Evolutionary conservation across 2,329 filamentous ascomycete species (phyloP).

Genomic region (Leptodontidium sp.): DNA sequence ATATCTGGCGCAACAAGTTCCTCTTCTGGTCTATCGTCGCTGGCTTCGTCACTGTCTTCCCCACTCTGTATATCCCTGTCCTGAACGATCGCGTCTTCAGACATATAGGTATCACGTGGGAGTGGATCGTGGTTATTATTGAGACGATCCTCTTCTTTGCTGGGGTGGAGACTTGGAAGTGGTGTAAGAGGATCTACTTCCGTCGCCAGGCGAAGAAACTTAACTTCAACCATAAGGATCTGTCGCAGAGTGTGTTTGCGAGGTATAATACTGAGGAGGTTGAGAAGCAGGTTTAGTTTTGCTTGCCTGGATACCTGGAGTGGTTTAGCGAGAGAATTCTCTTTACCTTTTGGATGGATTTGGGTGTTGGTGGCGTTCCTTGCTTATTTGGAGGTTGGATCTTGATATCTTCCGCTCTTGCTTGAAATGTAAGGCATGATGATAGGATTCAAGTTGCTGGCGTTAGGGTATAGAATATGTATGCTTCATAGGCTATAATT

Average conservation of each 20-base stretch:
- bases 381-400: neutral
- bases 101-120: conserved; percentile 71
- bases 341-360: neutral
- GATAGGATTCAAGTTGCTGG: neutral
- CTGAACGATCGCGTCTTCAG: conserved; percentile 72
- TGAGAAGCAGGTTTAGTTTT: conserved; percentile 6
- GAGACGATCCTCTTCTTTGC: conserved; percentile 67
- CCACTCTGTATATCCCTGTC: conserved; percentile 72
- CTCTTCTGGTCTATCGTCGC: conserved; percentile 70
- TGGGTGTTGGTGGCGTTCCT: conserved; percentile 7
- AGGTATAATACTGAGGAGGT: conserved; percentile 23
- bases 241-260: conserved; percentile 19
- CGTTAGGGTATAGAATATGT: neutral
- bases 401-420: neutral
- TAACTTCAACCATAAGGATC: conserved; percentile 1
- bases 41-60: conserved; percentile 65
- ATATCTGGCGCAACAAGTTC: conserved; percentile 78
- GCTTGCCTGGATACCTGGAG: neutral
- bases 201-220: conserved; percentile 4
- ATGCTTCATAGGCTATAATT: neutral
- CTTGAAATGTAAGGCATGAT: too few species aligned
- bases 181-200: conserved; percentile 56
- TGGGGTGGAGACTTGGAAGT: conserved; percentile 73
- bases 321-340: too few species aligned
- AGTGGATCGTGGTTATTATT: conserved; percentile 74